Conservation (phyloP, 495 filamentous ascomycete genomes). For the Penicillium cataractarum region DNA sequence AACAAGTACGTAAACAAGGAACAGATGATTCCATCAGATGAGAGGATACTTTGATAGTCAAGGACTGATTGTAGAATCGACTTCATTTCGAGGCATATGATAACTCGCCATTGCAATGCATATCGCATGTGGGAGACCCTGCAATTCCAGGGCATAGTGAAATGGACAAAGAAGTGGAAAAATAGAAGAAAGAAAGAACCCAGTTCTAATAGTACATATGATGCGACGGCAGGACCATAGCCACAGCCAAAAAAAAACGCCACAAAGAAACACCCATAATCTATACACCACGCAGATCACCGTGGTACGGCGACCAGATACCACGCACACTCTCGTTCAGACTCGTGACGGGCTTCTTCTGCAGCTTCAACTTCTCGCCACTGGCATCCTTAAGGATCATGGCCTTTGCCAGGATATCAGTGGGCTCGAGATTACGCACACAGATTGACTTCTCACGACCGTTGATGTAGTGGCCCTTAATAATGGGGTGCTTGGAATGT, state of each 20-base stretch:
- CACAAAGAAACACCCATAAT: constrained; percentile 29
- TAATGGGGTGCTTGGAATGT: constrained; percentile 81
- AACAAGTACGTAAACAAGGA: background rate
- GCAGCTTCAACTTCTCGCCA: constrained; percentile 80
- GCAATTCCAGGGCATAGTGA: constrained; percentile 8
- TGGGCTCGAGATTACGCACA: constrained; percentile 79
- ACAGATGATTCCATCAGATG: background rate
- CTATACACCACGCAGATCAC: constrained; percentile 53
- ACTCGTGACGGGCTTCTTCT: constrained; percentile 82
- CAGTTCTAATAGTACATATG: constrained; percentile 41
- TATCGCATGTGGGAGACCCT: background rate
- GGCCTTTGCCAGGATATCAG: constrained; percentile 81
- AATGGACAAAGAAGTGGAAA: constrained; percentile 19
- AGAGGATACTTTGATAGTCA: background rate
- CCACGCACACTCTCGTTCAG: constrained; percentile 92
- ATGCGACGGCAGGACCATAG: constrained; percentile 21
- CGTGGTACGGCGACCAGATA: constrained; percentile 93
- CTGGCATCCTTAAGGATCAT: constrained; percentile 79
- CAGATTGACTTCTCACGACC: constrained; percentile 84
- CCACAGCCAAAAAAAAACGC: constrained; percentile 23
- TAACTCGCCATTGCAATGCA: constrained; percentile 21
- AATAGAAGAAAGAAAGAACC: constrained; percentile 21
- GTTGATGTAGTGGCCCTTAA: constrained; percentile 88
- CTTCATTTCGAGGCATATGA: constrained; percentile 11
- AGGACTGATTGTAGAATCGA: background rate